phyloP scores from a whole-genome alignment of 1,139 yeast genomes.

The Hyphopichia khmerensis region DNA sequence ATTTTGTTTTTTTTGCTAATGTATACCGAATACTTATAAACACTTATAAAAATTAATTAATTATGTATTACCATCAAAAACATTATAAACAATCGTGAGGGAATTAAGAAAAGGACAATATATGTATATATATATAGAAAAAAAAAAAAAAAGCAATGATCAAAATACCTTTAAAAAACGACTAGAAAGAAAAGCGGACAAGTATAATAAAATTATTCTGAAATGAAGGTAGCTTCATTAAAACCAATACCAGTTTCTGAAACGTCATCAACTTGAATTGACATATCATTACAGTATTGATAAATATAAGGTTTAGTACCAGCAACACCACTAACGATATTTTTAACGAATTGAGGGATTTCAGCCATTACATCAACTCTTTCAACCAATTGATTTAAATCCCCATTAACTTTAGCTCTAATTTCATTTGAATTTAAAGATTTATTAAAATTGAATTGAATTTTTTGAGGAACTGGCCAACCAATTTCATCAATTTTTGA shows the following conservation, averaged over 20 bases:
- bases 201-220: conserved; percentile 28
- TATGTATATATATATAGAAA: neutral
- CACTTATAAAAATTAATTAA: neutral
- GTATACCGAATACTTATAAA: no score
- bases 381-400: conserved; percentile 63
- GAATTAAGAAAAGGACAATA: neutral
- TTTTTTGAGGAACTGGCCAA: conserved; percentile 82
- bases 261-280: conserved; percentile 33
- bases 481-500: conserved; percentile 73
- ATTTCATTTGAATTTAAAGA: conserved; percentile 32
- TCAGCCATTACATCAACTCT: conserved; percentile 98
- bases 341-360: conserved; percentile 90
- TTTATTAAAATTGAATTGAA: conserved; percentile 59
- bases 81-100: neutral
- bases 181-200: neutral
- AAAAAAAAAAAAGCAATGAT: neutral
- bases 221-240: conserved; percentile 80
- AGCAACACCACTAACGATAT: conserved; percentile 89
- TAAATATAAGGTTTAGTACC: conserved; percentile 95
- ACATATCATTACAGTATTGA: conserved; percentile 70
- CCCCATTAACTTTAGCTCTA: conserved; percentile 50
- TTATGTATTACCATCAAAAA: neutral
- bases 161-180: no score
- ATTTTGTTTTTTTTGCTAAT: no score
- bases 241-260: conserved; percentile 68